Conservation (phyloP, 257 asterid species). For the Nicotiana attenuata region DNA sequence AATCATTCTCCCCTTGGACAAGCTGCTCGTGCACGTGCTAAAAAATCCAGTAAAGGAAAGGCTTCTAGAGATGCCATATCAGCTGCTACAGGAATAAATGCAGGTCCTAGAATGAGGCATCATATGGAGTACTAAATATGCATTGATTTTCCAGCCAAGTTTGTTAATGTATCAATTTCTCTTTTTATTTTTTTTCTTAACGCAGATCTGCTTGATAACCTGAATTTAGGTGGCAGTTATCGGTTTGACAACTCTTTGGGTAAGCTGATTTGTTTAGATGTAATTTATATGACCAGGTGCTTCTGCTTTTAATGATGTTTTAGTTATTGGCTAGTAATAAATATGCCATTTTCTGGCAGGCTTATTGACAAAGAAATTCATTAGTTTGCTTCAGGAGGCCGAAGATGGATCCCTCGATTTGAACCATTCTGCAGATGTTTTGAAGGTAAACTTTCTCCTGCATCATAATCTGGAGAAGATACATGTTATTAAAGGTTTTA, state of each 20-base stretch:
- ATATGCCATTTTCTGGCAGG: conserved; percentile 35
- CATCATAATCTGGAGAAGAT: neutral
- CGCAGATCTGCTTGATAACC: conserved; percentile 44
- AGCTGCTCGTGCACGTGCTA: neutral
- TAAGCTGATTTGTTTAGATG: conserved; percentile 16
- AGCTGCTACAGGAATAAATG: conserved; percentile 3
- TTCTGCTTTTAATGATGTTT: neutral
- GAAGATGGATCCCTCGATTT: conserved; percentile 73
- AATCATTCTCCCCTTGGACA: neutral
- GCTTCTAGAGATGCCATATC: neutral
- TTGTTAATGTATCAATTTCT: conserved; percentile 13
- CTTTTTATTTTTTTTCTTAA: neutral
- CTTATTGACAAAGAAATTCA: conserved; percentile 70
- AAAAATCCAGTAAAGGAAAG: conserved; percentile 2
- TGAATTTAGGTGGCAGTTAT: conserved; percentile 32
- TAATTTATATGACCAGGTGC: neutral
- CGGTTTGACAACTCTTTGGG: conserved; percentile 86
- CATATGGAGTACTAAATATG: neutral
- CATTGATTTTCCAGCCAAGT: neutral
- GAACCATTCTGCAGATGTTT: conserved; percentile 51
- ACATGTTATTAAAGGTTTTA: neutral
- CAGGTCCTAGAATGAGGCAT: neutral
- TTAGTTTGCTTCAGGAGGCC: conserved; percentile 47
- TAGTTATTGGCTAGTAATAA: neutral
- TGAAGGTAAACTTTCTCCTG: conserved; percentile 40